Base-by-base conservation (phyloP, 768 basidiomycete genomes). In the Vararia minispora region DNA sequence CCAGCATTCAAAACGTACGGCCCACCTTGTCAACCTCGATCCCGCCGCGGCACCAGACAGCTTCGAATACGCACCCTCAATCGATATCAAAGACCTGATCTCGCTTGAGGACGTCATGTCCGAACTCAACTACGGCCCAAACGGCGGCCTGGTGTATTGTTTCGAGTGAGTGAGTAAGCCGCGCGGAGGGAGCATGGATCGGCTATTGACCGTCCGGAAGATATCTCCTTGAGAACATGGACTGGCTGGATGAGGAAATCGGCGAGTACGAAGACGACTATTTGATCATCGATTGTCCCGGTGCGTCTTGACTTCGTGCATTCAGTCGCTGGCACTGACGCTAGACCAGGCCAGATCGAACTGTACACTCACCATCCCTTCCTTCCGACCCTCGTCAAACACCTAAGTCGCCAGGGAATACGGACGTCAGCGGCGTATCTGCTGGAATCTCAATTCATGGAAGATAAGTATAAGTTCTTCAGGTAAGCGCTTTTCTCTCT, bases 371-470 rank as follows among this genome's bases (percentile, higher is more conserved):
- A 99, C 59, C 90, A 98, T 52, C 91, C 94, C 0, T 89, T 99
- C 59, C 75, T 99, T 27, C 92, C 95, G 0, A 76, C 80, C 5
- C 77, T 99, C 27, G 83, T 86, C n/a, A 71, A 76, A 58, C 66
- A 79, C 55, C 59, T 89, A 45, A 60, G 71, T 49, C 69, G 78
- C 34, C 68, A 92, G 57, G 80, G 84, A 32, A 80, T 98, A 44
- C 70, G 92, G 41, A 77, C 76, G n/a, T 88, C 82, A 51, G 87
- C 86, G 3, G 78, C 76, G 22, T 99, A 98, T 56, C 74, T 99
- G 28, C 78, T 99, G 45, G 95, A 99, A 55, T 91, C 88, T 0
- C 95, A 99, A 51, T 99, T 99, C 62, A 98, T 98, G 90, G 95
- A 99, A 61, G 95, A 99, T 59, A 82, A 85, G 47, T 86, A 90